Evolutionary conservation across 2,329 filamentous ascomycete genomes (phyloP).

Genomic region (Fusarium keratoplasticum): DNA sequence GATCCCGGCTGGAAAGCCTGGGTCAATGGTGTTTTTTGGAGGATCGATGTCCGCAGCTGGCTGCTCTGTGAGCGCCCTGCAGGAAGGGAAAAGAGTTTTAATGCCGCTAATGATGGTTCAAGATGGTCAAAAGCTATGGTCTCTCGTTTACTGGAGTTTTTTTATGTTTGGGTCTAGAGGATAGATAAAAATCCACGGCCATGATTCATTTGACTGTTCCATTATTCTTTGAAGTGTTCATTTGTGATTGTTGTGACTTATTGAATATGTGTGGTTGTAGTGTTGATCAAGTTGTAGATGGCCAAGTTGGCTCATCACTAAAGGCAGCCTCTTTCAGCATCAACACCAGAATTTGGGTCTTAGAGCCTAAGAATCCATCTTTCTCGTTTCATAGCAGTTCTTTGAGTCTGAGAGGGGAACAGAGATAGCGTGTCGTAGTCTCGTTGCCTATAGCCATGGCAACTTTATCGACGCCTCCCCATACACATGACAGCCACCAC

Average conservation of each 20-base stretch:
- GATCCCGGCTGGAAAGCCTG: constrained; percentile 33
- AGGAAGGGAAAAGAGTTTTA: constrained; percentile 14
- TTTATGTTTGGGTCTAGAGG: constrained; percentile 38
- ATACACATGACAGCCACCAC: background rate
- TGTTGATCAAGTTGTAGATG: background rate
- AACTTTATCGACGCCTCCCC: background rate
- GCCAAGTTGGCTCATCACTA: background rate
- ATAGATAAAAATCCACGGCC: constrained; percentile 43
- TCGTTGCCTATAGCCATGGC: background rate
- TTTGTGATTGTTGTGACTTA: background rate
- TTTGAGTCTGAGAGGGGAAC: background rate
- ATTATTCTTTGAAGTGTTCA: background rate
- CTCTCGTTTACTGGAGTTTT: constrained; percentile 39
- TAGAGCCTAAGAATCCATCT: background rate
- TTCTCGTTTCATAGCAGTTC: background rate
- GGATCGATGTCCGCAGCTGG: constrained; percentile 29
- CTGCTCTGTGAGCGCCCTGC: constrained; percentile 36
- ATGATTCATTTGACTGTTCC: constrained; percentile 22
- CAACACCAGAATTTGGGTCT: background rate
- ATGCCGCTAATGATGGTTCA: constrained; percentile 43
- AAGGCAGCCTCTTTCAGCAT: background rate
- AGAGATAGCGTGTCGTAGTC: background rate
- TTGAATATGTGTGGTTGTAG: background rate
- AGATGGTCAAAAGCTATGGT: constrained; percentile 10
- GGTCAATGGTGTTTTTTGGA: constrained; percentile 31